Evolutionary conservation across 257 asterid genomes (phyloP).

Genomic region (Fraxinus pennsylvanica): DNA sequence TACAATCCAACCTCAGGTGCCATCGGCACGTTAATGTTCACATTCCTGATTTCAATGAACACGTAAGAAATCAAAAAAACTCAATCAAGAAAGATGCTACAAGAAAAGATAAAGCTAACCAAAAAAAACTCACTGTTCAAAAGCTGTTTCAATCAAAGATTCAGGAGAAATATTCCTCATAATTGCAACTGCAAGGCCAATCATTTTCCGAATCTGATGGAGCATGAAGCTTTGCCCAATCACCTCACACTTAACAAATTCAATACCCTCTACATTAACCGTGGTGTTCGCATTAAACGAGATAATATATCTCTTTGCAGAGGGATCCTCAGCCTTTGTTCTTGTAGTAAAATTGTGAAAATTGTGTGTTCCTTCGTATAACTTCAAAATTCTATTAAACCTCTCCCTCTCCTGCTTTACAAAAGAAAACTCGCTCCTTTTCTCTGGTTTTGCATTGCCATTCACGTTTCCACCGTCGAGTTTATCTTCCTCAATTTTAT

Average conservation of each 20-base stretch:
- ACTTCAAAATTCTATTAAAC: conserved; percentile 72
- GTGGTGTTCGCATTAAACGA: conserved; percentile 67
- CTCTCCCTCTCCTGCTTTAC: conserved; percentile 73
- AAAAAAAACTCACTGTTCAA: conserved; percentile 52
- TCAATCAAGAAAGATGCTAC: background rate
- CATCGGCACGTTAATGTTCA: conserved; percentile 82
- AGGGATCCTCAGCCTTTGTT: conserved; percentile 90
- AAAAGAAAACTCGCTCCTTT: conserved; percentile 51
- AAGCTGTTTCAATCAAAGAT: conserved; percentile 65
- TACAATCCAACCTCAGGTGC: conserved; percentile 99
- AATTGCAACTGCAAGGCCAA: conserved; percentile 91
- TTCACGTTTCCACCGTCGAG: conserved; percentile 24
- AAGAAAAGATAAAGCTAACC: background rate
- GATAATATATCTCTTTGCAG: conserved; percentile 74
- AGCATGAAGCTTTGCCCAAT: conserved; percentile 99
- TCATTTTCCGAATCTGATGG: conserved; percentile 96
- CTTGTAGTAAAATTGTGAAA: conserved; percentile 91
- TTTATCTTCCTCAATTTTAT: conserved; percentile 32
- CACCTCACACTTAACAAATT: conserved; percentile 88
- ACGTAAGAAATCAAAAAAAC: background rate
- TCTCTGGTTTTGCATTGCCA: conserved; percentile 20
- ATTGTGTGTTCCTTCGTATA: conserved; percentile 84
- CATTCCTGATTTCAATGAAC: conserved; percentile 58
- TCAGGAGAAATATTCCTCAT: conserved; percentile 82
- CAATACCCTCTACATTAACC: conserved; percentile 63